Evolutionary conservation across 2,329 filamentous ascomycete genomes (phyloP), one percentile per base, ranked within the genome.

Genomic region (Fusarium denticulatum): DNA sequence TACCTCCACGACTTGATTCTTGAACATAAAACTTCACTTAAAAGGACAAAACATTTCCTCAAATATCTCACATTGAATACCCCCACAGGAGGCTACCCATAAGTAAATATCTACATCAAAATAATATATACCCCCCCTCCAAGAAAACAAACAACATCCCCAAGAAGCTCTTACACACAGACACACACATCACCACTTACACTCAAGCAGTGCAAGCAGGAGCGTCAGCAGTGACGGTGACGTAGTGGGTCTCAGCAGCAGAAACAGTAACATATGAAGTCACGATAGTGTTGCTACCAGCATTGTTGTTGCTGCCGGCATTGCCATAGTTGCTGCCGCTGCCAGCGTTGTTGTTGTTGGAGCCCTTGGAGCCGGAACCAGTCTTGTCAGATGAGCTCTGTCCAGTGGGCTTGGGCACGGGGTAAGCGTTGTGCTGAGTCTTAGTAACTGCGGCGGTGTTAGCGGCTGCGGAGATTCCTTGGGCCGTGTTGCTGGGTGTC

Each of bases 41-140:
- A 43, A 22, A 30, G 3, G 18, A 71, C 42, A 7, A 22, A 20
- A 22, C 0, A 37, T 5, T 70, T 77, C 64, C 68, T 77, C 76
- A 75, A 77, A 70, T 74, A 77, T 77, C 60, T 77, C 64, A 76
- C 76, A 78, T 76, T 76, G 69, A 69, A 71, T 53, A 65, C 72
- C 76, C 63, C 75, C 75, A 76, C 73, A 78, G 75, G 73, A 74
- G 75, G 76, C 75, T 74, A 78, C 72, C 64, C 64, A 50, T 74
- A 76, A 74, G 67, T 78, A 76, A 78, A 75, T 69, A 77, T 78
- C 76, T 75, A 76, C 76, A 69, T 68, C 72, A 67, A 67, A 70
- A 69, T 46, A 58, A 57, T 37, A 50, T 52, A 49, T 24, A 45
- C 40, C 49, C 37, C 49, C 37, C 55, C 43, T 34, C 42, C 20